These are phyloP conservation scores for Lactifluus subvellereus DNA, from an alignment of 768 basidiomycete species.

Conservation along the genomic window DNA sequence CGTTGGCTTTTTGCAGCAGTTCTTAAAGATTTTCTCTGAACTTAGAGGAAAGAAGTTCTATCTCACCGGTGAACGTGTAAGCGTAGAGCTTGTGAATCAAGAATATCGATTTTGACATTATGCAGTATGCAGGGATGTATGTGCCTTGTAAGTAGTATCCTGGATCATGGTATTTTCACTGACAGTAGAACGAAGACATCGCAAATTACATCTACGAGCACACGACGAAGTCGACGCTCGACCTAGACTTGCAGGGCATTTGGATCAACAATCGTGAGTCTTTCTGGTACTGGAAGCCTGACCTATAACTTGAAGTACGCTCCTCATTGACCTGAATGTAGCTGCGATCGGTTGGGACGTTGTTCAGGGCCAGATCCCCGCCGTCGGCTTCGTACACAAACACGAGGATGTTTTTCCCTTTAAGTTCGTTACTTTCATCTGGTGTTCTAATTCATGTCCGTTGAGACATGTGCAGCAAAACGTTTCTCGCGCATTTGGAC, in stretches of 20 bases:
- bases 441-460: neutral
- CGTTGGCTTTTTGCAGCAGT: conserved; percentile 65
- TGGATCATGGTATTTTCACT: neutral
- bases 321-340: conserved; percentile 25
- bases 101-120: neutral
- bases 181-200: conserved; percentile 43
- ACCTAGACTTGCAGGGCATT: conserved; percentile 58
- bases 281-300: neutral
- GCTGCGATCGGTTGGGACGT: conserved; percentile 57
- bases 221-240: conserved; percentile 37
- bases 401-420: conserved; percentile 65
- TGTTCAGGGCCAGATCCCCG: conserved; percentile 64
- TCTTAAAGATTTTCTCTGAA: conserved; percentile 68
- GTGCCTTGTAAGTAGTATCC: conserved; percentile 46
- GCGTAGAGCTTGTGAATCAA: conserved; percentile 24
- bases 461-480: conserved; percentile 38
- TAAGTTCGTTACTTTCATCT: conserved; percentile 43
- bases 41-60: conserved; percentile 68
- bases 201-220: conserved; percentile 69
- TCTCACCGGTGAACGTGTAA: conserved; percentile 67
- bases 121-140: conserved; percentile 73
- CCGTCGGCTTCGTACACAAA: conserved; percentile 68
- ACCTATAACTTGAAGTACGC: neutral
- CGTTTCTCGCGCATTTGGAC: conserved; percentile 57
- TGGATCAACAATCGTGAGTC: conserved; percentile 68